Conservation (phyloP, 1,284 basidiomycete species). For the Spongispora temasekensis region DNA sequence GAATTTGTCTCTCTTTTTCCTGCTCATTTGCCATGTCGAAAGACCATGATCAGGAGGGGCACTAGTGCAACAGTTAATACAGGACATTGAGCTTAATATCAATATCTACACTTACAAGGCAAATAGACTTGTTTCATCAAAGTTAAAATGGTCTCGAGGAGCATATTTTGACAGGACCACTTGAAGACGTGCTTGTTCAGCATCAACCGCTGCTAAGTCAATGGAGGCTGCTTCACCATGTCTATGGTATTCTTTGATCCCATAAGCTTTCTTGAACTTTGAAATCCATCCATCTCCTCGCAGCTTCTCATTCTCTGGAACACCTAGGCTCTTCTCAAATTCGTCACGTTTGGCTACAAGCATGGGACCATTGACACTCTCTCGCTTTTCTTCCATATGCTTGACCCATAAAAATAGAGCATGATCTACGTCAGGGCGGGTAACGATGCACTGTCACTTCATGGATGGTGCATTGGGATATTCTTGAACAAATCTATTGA, state of each 20-base stretch:
- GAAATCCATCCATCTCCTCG: background rate
- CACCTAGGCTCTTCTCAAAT: background rate
- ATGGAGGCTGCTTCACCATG: conserved; percentile 6
- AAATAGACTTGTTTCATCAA: background rate
- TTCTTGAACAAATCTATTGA: background rate
- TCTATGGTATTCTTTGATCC: background rate
- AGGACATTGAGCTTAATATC: background rate
- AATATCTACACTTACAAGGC: background rate
- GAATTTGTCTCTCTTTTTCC: background rate
- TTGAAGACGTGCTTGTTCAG: background rate
- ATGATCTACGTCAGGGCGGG: conserved; percentile 6
- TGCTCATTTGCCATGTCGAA: background rate
- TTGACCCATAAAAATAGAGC: conserved; percentile 7
- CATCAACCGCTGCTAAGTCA: background rate
- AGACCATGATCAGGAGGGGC: background rate
- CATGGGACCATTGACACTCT: background rate
- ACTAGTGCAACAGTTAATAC: too few relatives aligned
- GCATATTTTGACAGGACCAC: background rate
- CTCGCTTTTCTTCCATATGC: conserved; percentile 9
- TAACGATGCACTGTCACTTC: background rate
- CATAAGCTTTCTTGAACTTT: background rate
- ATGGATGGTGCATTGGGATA: conserved; percentile 3
- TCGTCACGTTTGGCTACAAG: background rate
- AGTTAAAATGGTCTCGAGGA: background rate
- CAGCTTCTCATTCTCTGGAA: background rate